Conservation (phyloP, 1,284 basidiomycete species). For the Ustilago crameri region DNA sequence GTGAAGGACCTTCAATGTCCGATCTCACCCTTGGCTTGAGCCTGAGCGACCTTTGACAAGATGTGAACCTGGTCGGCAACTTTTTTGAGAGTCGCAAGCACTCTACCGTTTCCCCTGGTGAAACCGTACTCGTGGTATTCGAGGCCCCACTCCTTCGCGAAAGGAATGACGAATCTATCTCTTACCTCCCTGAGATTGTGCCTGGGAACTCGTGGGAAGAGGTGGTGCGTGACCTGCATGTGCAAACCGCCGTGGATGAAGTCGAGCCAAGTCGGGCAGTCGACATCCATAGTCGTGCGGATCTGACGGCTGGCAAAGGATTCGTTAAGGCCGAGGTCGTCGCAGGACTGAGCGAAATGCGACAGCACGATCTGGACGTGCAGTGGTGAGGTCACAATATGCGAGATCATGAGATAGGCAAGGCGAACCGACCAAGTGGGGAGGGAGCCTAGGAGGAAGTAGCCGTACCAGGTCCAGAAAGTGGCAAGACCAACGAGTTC, state of each 20-base stretch:
- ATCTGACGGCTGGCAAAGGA: constrained; percentile 92
- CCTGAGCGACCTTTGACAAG: constrained; percentile 75
- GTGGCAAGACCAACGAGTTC: constrained; percentile 77
- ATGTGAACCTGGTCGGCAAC: constrained; percentile 82
- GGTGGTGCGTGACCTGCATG: constrained; percentile 95
- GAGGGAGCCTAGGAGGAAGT: constrained; percentile 73
- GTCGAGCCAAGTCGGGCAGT: constrained; percentile 82
- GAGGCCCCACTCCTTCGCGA: constrained; percentile 71
- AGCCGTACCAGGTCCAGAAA: constrained; percentile 84
- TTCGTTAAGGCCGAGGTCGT: constrained; percentile 87
- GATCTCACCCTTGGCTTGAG: constrained; percentile 69
- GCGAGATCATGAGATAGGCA: constrained; percentile 80
- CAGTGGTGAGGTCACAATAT: constrained; percentile 82
- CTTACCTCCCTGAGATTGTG: constrained; percentile 89
- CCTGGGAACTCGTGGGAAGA: constrained; percentile 92
- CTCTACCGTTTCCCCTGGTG: constrained; percentile 81
- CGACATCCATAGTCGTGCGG: constrained; percentile 94
- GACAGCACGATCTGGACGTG: constrained; percentile 87
- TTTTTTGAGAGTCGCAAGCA: constrained; percentile 78
- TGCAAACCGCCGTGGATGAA: constrained; percentile 94
- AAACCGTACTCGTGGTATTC: constrained; percentile 92
- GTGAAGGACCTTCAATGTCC: no score
- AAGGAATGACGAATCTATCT: constrained; percentile 80
- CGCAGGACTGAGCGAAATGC: constrained; percentile 95
- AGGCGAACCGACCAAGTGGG: constrained; percentile 77